Evolutionary conservation across 352 stramenopile species (phyloP).

Genomic region (Peronospora farinosa): DNA sequence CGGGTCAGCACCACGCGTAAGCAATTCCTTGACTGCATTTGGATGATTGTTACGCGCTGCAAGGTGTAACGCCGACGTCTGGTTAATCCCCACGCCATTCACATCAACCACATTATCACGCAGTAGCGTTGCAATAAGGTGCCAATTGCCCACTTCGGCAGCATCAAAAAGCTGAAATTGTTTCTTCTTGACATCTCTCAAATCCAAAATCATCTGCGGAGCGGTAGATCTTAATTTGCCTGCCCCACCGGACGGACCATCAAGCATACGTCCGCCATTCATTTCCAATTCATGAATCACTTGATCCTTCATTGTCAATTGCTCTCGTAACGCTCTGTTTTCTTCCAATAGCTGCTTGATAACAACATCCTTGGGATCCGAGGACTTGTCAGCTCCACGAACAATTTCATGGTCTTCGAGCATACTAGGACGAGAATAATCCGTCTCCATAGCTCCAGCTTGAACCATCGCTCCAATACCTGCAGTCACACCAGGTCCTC

Average conservation of each 20-base stretch:
- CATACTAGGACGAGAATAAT: conserved; percentile 80
- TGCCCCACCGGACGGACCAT: conserved; percentile 19
- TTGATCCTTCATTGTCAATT: conserved; percentile 76
- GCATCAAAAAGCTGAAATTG: conserved; percentile 86
- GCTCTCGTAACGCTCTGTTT: conserved; percentile 68
- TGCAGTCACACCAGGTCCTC: conserved; percentile 22
- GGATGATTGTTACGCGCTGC: conserved; percentile 70
- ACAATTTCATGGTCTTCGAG: conserved; percentile 82
- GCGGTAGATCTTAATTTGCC: conserved; percentile 47
- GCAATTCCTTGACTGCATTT: conserved; percentile 67
- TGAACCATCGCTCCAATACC: conserved; percentile 7
- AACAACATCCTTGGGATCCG: conserved; percentile 81
- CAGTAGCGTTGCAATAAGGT: conserved; percentile 72
- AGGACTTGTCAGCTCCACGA: conserved; percentile 65
- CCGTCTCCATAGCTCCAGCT: conserved; percentile 26
- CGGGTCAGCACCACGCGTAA: conserved; percentile 59
- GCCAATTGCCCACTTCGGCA: conserved; percentile 76
- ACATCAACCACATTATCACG: conserved; percentile 82
- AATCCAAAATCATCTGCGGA: conserved; percentile 76
- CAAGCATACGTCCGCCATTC: conserved; percentile 41
- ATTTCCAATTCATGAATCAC: conserved; percentile 81
- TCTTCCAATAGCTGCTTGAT: conserved; percentile 85
- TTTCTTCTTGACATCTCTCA: conserved; percentile 85
- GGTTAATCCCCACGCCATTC: conserved; percentile 83
- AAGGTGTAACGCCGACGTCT: conserved; percentile 75